Percentiles rank a stretch among this genome's conserved stretches.
Evolutionary conservation across 106 monocot genomes (phyloP).

Genomic region (Gastrodia elata): DNA sequence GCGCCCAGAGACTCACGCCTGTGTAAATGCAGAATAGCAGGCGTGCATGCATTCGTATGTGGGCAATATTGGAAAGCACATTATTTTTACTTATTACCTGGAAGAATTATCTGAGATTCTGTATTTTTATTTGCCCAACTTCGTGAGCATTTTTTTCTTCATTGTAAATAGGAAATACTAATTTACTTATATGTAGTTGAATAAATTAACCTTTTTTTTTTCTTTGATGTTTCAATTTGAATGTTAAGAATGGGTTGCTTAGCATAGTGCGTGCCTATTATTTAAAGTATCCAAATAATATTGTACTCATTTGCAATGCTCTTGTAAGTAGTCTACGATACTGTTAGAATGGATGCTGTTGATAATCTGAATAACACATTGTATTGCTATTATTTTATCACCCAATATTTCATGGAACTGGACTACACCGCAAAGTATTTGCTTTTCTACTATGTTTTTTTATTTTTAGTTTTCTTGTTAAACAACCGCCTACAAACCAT

Average conservation of each 20-base stretch:
- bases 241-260: neutral
- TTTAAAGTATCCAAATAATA: neutral
- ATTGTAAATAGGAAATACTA: neutral
- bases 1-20: neutral
- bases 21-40: neutral
- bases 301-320: neutral
- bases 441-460: neutral
- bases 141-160: neutral
- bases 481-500: neutral
- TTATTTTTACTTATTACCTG: neutral
- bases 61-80: neutral
- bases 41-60: neutral
- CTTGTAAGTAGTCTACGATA: neutral
- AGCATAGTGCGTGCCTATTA: neutral
- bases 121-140: neutral
- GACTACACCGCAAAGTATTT: neutral
- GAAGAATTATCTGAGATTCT: neutral
- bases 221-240: neutral
- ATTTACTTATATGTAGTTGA: neutral
- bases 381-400: neutral
- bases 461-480: neutral
- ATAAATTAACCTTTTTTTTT: neutral
- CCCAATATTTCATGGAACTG: neutral
- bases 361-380: neutral
- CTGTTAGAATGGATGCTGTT: neutral